Evolutionary conservation across 306 rosid species (phyloP), one percentile per base, ranked within the genome.

Genomic region (Ceratonia siliqua): DNA sequence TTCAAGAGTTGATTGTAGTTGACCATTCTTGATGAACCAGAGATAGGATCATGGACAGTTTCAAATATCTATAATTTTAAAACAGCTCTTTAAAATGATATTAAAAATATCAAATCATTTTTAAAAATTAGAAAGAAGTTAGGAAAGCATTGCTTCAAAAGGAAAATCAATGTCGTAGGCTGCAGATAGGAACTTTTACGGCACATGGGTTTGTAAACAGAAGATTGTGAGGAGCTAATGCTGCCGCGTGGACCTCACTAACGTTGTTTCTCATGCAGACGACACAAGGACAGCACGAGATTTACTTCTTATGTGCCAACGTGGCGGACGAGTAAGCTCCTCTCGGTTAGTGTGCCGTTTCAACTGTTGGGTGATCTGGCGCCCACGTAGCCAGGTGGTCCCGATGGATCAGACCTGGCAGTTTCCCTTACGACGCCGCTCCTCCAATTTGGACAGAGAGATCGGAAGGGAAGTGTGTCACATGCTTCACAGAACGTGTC

Each of bases 211-310:
- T 5, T 4, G 4, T 38, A 38, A 62, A 0, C n/a, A 21, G 30
- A 45, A 5, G 14, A 56, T 13, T 25, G n/a, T 54, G 56, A 5
- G 8, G 30, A 8, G n/a, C 12, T n/a, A 14, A 21, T n/a, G 20
- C 43, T 18, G 36, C 65, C 48, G 10, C 11, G 35, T 56, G 63
- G 49, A 73, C 48, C 35, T 15, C 79, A 67, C 76, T 28, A 12
- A 38, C 36, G 18, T 18, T 2, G 70, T 38, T 30, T 65, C 54
- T 18, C 83, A 56, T 46, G 79, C 56, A 52, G 2, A 13, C 28
- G 15, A 13, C 72, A 38, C 25, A 28, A 61, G 72, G 2, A 21
- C 2, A 14, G 18, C 57, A 15, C 74, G 53, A 66, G 77, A 3
- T 11, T 5, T 2, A 15, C 33, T 17, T 0, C 18, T 15, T 12